Conservation (phyloP, 1,139 yeast species). For the Suhomyces kunorum region DNA sequence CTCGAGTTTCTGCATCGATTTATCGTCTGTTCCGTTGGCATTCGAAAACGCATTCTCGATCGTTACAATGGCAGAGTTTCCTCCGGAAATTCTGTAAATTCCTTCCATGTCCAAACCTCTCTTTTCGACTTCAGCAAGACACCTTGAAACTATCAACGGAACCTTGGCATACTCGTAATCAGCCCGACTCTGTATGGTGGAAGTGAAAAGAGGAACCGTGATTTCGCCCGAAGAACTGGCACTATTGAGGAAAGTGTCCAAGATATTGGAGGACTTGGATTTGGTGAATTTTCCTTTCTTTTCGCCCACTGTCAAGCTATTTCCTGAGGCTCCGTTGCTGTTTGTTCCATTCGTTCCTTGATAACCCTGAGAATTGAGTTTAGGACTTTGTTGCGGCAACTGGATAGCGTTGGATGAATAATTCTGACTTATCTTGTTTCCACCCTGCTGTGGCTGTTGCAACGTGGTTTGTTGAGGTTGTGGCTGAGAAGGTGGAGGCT, state of each 20-base stretch:
- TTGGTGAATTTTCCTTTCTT: conserved; percentile 31
- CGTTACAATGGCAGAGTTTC: conserved; percentile 70
- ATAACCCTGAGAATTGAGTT: conserved; percentile 1
- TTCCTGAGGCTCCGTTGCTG: conserved; percentile 6
- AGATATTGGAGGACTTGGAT: conserved; percentile 51
- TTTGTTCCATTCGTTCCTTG: conserved; percentile 9
- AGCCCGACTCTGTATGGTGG: conserved; percentile 61
- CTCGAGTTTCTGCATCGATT: conserved; percentile 41
- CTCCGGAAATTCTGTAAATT: conserved; percentile 88
- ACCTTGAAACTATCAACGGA: conserved; percentile 71
- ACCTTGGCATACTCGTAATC: conserved; percentile 58
- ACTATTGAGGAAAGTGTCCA: conserved; percentile 39
- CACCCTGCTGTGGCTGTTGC: conserved; percentile 3
- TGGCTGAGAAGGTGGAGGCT: conserved; percentile 1
- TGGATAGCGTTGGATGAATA: conserved; percentile 20
- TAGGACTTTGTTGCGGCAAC: conserved; percentile 15
- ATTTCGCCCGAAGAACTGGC: conserved; percentile 16
- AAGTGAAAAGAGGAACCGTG: conserved; percentile 38
- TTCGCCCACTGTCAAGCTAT: conserved; percentile 8
- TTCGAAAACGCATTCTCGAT: conserved; percentile 50
- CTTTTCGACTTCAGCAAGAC: conserved; percentile 76
- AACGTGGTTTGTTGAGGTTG: conserved; percentile 7
- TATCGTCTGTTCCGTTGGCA: conserved; percentile 34
- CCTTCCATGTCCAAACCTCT: conserved; percentile 81
- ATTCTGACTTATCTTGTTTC: conserved; percentile 19